Evolutionary conservation across 805 yeast genomes (phyloP).

Genomic region (Yamadazyma ubonensis): DNA sequence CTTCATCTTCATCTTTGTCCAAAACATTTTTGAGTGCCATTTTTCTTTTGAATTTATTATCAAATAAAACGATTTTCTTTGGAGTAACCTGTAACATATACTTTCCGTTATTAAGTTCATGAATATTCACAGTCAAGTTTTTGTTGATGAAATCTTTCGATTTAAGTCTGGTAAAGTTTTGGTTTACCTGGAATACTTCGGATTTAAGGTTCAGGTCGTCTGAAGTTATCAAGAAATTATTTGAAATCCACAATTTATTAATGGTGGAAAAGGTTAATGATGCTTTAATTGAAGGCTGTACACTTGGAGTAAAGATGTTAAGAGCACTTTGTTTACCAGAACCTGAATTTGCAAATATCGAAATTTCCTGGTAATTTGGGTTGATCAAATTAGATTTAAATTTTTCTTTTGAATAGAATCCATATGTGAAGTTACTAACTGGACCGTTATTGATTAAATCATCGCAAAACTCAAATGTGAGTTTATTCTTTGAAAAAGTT

Average conservation of each 20-base stretch:
- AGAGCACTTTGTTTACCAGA: conserved; percentile 53
- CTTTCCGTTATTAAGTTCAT: conserved; percentile 53
- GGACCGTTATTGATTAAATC: conserved; percentile 69
- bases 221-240: conserved; percentile 68
- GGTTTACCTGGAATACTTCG: conserved; percentile 63
- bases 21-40: conserved; percentile 45
- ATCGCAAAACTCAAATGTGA: conserved; percentile 45
- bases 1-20: conserved; percentile 37
- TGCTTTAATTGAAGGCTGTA: conserved; percentile 66
- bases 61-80: conserved; percentile 57
- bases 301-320: conserved; percentile 62
- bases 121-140: conserved; percentile 64
- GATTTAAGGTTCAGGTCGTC: conserved; percentile 63
- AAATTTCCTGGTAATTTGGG: conserved; percentile 64
- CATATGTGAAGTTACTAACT: conserved; percentile 63
- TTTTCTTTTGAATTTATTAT: conserved; percentile 55
- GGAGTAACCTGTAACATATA: conserved; percentile 75
- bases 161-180: conserved; percentile 59
- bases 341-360: conserved; percentile 72
- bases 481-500: conserved; percentile 14
- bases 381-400: conserved; percentile 62
- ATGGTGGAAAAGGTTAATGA: conserved; percentile 72
- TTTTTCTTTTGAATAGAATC: conserved; percentile 53
- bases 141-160: conserved; percentile 63
- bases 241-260: conserved; percentile 72